Conservation (phyloP, 257 asterid genomes). For the Plectranthus barbatus region DNA sequence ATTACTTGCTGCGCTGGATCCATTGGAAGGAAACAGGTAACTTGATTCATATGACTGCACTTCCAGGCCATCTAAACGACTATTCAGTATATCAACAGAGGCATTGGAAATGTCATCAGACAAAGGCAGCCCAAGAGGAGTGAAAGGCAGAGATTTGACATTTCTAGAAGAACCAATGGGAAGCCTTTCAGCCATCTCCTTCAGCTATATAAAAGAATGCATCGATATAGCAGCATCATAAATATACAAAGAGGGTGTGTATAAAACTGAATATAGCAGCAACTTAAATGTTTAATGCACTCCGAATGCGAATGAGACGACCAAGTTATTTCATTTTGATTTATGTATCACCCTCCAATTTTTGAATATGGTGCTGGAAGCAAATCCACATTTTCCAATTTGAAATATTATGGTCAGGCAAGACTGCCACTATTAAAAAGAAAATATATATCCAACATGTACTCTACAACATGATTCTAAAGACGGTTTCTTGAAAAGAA, state of each 20-base stretch:
- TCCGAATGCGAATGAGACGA: too few species aligned
- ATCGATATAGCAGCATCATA: background rate
- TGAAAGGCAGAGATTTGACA: slow-evolving; percentile 43
- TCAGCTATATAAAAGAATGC: slow-evolving; percentile 41
- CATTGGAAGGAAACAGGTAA: slow-evolving; percentile 37
- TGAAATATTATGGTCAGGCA: background rate
- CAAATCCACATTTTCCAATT: background rate
- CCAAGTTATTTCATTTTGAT: too few species aligned
- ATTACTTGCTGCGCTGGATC: slow-evolving; percentile 38
- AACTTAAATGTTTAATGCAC: too few species aligned
- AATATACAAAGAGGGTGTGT: background rate
- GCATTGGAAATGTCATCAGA: slow-evolving; percentile 36
- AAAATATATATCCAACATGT: too few species aligned
- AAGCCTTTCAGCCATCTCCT: slow-evolving; percentile 91
- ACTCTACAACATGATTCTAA: background rate
- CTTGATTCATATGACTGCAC: slow-evolving; percentile 44
- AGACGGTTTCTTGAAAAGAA: background rate
- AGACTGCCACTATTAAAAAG: background rate
- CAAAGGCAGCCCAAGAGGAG: slow-evolving; percentile 29
- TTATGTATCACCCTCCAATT: too few species aligned
- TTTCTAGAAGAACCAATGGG: slow-evolving; percentile 78
- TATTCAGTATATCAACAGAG: slow-evolving; percentile 37
- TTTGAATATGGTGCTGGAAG: background rate
- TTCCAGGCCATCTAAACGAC: slow-evolving; percentile 40
- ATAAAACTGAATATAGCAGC: background rate